Evolutionary conservation across 345 rosid species (phyloP).

Genomic region (Hibiscus mutabilis): DNA sequence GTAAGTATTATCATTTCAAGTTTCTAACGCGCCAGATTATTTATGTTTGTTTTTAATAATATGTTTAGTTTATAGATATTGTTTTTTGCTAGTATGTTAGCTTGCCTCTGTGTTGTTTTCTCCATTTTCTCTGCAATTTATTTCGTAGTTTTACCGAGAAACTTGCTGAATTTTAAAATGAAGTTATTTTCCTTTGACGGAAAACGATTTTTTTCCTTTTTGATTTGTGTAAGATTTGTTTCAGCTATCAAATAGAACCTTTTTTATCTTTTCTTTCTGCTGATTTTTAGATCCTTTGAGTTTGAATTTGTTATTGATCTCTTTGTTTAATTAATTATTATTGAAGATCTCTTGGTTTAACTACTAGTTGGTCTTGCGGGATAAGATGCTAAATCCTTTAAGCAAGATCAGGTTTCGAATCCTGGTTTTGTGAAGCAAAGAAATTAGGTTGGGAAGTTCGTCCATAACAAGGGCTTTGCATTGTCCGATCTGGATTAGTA

Average conservation of each 20-base stretch:
- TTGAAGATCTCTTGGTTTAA: not conserved
- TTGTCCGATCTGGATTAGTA: no score
- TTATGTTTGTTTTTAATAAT: no score
- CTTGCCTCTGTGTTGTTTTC: not conserved
- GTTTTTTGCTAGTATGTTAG: not conserved
- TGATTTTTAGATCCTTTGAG: not conserved
- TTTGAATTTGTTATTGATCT: not conserved
- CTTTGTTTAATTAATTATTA: not conserved
- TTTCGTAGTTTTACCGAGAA: not conserved
- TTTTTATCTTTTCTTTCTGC: not conserved
- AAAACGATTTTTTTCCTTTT: not conserved
- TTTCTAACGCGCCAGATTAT: no score
- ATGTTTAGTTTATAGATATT: not conserved
- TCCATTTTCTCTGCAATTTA: not conserved
- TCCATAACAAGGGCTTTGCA: no score
- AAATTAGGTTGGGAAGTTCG: no score
- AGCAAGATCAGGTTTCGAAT: no score
- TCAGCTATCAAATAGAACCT: not conserved
- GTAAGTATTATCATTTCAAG: not conserved
- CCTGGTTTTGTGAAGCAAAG: no score
- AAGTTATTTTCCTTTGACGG: not conserved
- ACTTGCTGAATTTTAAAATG: not conserved
- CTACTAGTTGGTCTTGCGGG: constrained; percentile 2
- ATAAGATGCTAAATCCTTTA: no score
- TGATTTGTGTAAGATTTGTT: not conserved